phyloP scores from a whole-genome alignment of 2,329 filamentous ascomycete species.

The Fusarium sp. region DNA sequence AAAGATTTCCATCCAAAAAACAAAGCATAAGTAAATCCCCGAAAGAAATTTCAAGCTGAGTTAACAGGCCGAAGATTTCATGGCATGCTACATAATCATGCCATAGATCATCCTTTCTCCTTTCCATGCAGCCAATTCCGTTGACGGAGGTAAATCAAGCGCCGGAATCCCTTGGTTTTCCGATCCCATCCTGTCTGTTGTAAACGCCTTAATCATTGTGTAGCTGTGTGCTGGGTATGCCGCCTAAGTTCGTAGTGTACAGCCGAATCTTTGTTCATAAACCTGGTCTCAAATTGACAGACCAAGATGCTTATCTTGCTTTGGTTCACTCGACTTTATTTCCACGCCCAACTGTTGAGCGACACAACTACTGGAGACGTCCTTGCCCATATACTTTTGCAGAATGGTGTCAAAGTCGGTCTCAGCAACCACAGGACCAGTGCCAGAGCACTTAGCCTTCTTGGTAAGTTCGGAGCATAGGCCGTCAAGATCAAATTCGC shows the following conservation, averaged over 20 bases:
- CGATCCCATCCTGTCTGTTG: conserved; percentile 40
- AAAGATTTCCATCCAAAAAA: conserved; percentile 12
- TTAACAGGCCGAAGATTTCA: not conserved
- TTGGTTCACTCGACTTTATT: conserved; percentile 41
- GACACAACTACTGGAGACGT: conserved; percentile 48
- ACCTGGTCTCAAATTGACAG: conserved; percentile 27
- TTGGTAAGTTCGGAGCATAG: conserved; percentile 92
- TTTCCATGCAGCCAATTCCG: conserved; percentile 27
- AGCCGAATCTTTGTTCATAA: conserved; percentile 26
- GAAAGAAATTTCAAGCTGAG: conserved; percentile 5
- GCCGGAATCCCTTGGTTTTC: conserved; percentile 36
- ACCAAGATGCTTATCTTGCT: conserved; percentile 27
- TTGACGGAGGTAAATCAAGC: conserved; percentile 22
- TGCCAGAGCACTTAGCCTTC: conserved; percentile 95
- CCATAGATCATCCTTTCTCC: conserved; percentile 23
- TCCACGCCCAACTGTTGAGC: conserved; percentile 70
- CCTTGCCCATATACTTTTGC: conserved; percentile 67
- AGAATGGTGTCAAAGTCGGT: conserved; percentile 86
- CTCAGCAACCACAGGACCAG: conserved; percentile 88
- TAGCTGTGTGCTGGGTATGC: conserved; percentile 35
- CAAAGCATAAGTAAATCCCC: conserved; percentile 5
- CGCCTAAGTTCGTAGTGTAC: conserved; percentile 38
- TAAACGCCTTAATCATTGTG: conserved; percentile 41
- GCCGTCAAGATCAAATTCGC: conserved; percentile 92
- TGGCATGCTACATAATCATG: not conserved